These are phyloP conservation scores for Straminergon stramineum DNA, from an alignment of 225 moss, liverwort and hornwort genomes.

Conservation along the genomic window DNA sequence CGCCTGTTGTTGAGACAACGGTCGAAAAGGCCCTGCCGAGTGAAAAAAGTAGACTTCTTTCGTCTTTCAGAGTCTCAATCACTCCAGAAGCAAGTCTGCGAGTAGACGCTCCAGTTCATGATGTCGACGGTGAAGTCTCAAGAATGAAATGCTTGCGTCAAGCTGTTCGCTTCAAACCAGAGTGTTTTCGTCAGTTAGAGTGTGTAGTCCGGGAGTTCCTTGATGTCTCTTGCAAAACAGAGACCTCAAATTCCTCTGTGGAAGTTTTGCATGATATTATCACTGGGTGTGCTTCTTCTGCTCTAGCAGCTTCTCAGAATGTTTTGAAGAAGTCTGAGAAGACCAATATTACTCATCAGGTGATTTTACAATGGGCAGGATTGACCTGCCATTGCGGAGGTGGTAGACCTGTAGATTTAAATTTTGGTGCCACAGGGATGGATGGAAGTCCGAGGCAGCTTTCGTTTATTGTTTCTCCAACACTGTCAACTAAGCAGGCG, in stretches of 20 bases:
- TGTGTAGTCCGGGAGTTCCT: conserved; percentile 31
- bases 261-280: conserved; percentile 47
- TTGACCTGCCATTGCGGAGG: conserved; percentile 49
- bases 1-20: not conserved
- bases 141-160: conserved; percentile 14
- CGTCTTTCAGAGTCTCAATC: not conserved
- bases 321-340: conserved; percentile 41
- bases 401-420: conserved; percentile 19
- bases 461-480: not conserved
- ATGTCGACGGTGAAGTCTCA: not conserved
- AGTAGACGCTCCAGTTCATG: not conserved
- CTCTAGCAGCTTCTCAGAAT: conserved; percentile 40
- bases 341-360: conserved; percentile 45
- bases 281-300: conserved; percentile 42
- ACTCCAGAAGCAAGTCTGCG: conserved; percentile 14
- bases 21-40: not conserved
- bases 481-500: not conserved
- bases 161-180: conserved; percentile 31
- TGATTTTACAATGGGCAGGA: conserved; percentile 48
- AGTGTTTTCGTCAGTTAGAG: conserved; percentile 41
- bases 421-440: not conserved
- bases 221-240: conserved; percentile 13
- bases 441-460: conserved; percentile 15
- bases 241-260: conserved; percentile 8
- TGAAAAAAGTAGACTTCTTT: conserved; percentile 14